These are phyloP conservation scores for Atkinsonella texensis DNA, from an alignment of 2,329 filamentous ascomycete genomes.

Conservation along the genomic window DNA sequence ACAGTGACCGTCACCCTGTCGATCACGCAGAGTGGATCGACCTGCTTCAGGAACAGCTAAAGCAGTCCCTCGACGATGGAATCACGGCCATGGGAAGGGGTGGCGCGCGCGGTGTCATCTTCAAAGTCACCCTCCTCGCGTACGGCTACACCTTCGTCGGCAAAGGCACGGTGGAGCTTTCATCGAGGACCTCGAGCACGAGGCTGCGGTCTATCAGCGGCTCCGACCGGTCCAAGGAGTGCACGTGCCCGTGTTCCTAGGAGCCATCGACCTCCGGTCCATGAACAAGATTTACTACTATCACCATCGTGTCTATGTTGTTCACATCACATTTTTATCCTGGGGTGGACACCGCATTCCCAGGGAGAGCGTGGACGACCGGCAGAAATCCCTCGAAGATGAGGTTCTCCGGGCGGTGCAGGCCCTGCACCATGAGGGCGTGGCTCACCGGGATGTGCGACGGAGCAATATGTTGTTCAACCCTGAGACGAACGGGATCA, in stretches of 20 bases:
- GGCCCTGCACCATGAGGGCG: too few relatives aligned
- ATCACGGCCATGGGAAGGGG: conserved; percentile 15
- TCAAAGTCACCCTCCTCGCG: conserved; percentile 26
- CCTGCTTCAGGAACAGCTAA: conserved; percentile 20
- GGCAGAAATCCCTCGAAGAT: too few relatives aligned
- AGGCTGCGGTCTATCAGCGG: conserved; percentile 23
- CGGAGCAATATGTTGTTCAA: too few relatives aligned
- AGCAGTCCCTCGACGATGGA: conserved; percentile 17
- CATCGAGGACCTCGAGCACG: conserved; percentile 21
- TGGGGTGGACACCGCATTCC: too few relatives aligned
- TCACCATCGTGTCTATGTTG: too few relatives aligned
- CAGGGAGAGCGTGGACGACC: too few relatives aligned
- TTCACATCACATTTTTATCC: too few relatives aligned
- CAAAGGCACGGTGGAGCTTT: conserved; percentile 27
- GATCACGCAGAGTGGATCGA: conserved; percentile 14
- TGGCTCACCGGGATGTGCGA: too few relatives aligned
- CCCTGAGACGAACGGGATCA: conserved; percentile 11
- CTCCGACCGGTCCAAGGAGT: conserved; percentile 22
- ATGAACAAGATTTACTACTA: conserved; percentile 19
- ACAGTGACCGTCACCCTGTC: conserved; percentile 16
- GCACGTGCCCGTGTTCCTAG: conserved; percentile 26
- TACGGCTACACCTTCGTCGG: conserved; percentile 31
- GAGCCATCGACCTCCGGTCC: conserved; percentile 22
- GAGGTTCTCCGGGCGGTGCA: too few relatives aligned
- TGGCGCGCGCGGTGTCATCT: conserved; percentile 25